Conservation (phyloP, 768 basidiomycete genomes). For the Pilatotrama ljubarskyi region DNA sequence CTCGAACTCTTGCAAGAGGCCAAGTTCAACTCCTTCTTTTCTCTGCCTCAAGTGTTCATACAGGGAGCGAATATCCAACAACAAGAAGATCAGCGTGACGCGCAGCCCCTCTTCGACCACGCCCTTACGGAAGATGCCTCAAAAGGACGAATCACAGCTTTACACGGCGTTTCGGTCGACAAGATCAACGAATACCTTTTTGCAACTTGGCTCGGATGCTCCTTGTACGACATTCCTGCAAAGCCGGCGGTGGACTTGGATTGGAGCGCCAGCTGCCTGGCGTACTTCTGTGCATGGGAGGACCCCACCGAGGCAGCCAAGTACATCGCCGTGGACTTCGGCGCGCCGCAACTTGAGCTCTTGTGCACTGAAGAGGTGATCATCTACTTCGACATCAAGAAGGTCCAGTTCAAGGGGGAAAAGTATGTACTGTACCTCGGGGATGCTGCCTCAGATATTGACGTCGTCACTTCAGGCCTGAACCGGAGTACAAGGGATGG, state of each 20-base stretch:
- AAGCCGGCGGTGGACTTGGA: not conserved
- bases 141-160: not conserved
- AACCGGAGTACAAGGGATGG: slow-evolving; percentile 21
- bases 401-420: slow-evolving; percentile 9
- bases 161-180: slow-evolving; percentile 13
- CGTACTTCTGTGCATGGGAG: slow-evolving; percentile 22
- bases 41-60: slow-evolving; percentile 21
- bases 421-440: not conserved
- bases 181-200: slow-evolving; percentile 23
- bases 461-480: not conserved
- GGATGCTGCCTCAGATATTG: not conserved
- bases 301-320: slow-evolving; percentile 3
- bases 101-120: not conserved
- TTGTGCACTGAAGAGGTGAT: slow-evolving; percentile 31
- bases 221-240: slow-evolving; percentile 4
- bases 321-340: slow-evolving; percentile 27
- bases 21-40: slow-evolving; percentile 29
- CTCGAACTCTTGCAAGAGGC: slow-evolving; percentile 25
- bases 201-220: slow-evolving; percentile 18
- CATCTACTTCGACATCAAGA: slow-evolving; percentile 26
- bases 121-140: not conserved
- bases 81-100: not conserved
- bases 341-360: slow-evolving; percentile 24
- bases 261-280: slow-evolving; percentile 17
- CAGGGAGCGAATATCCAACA: not conserved